Evolutionary conservation across 2,329 filamentous ascomycete species (phyloP).

Genomic region (Aureobasidium vineae): DNA sequence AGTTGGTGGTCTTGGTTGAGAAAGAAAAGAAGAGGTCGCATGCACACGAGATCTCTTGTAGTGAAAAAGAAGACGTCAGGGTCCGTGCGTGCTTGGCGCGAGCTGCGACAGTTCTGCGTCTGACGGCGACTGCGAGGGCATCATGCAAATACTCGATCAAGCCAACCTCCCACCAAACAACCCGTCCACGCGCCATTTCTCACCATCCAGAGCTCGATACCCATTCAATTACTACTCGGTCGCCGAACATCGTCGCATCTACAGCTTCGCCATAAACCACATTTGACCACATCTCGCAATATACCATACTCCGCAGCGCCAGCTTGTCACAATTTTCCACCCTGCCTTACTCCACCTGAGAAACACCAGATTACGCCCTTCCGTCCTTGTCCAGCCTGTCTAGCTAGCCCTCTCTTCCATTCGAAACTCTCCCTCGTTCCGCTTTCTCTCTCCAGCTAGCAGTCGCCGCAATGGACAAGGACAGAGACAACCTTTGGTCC

Average conservation of each 20-base stretch:
- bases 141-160: constrained; percentile 14
- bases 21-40: constrained; percentile 41
- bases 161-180: not conserved
- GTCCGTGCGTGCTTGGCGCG: constrained; percentile 26
- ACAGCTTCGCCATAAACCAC: not conserved
- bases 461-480: constrained; percentile 29
- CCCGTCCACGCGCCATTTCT: not conserved
- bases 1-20: constrained; percentile 65
- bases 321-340: constrained; percentile 25
- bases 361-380: not conserved
- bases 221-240: not conserved
- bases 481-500: constrained; percentile 60
- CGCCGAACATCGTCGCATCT: not conserved
- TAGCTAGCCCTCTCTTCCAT: constrained; percentile 16
- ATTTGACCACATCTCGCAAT: not conserved
- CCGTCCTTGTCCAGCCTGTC: constrained; percentile 26
- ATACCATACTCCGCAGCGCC: constrained; percentile 7
- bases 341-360: constrained; percentile 2
- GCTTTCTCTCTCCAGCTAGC: not conserved
- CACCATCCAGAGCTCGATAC: not conserved
- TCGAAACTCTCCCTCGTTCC: not conserved
- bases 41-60: constrained; percentile 13
- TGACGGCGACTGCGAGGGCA: constrained; percentile 16
- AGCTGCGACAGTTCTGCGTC: constrained; percentile 20
- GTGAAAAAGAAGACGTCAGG: constrained; percentile 26